Percentiles rank a stretch among this genome's conserved stretches.
These are phyloP conservation scores for Kwoniella newhampshirensis DNA, from an alignment of 768 basidiomycete genomes.

Conservation along the genomic window DNA sequence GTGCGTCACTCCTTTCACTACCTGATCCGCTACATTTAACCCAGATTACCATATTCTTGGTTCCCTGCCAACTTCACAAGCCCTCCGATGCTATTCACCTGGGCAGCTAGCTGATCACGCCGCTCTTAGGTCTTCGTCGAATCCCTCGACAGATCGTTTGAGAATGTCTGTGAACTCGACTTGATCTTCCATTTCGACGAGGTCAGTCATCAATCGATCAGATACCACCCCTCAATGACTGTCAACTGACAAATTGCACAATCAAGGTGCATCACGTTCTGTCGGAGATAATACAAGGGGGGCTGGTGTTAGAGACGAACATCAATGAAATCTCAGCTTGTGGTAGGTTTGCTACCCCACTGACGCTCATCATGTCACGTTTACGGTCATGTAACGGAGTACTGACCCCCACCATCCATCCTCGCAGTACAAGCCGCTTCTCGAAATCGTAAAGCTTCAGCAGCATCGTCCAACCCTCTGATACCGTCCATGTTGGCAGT, in stretches of 20 bases:
- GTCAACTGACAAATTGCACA: background rate
- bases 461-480: slow-evolving; percentile 42
- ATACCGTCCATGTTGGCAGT: slow-evolving; percentile 32
- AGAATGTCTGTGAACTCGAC: slow-evolving; percentile 98
- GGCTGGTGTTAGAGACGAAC: slow-evolving; percentile 85
- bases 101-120: background rate
- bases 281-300: slow-evolving; percentile 94
- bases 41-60: no score
- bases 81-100: background rate
- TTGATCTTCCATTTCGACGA: slow-evolving; percentile 99
- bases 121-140: slow-evolving; percentile 98
- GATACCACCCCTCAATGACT: background rate
- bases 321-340: slow-evolving; percentile 51
- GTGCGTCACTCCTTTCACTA: slow-evolving; percentile 57
- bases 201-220: slow-evolving; percentile 57
- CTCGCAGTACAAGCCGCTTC: slow-evolving; percentile 37
- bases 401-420: background rate
- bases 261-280: slow-evolving; percentile 87
- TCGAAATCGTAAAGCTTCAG: slow-evolving; percentile 44
- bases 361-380: no score
- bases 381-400: background rate
- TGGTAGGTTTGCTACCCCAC: slow-evolving; percentile 34
- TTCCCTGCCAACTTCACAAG: no score
- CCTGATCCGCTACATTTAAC: no score
- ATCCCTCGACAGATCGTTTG: slow-evolving; percentile 89